A percentile compares a stretch with the other conserved stretches of the same genome.
Conservation (phyloP, 2,329 filamentous ascomycete species). For the Ophiocordyceps polyrhachis-furcata region DNA sequence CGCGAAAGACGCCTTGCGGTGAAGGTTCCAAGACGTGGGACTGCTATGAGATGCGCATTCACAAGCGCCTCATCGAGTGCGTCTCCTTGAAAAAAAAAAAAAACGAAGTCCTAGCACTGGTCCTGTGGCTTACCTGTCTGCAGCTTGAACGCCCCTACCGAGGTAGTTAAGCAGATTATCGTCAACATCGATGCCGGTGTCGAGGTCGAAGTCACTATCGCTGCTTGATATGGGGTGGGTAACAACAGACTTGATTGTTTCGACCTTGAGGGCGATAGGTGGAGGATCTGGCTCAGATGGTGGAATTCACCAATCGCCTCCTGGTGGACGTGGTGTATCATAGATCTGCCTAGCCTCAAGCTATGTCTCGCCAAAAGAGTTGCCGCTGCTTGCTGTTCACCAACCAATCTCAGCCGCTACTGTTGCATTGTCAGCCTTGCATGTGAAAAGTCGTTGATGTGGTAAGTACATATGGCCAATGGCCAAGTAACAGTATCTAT, state of each 20-base stretch:
- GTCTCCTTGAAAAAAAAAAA: conserved; percentile 13
- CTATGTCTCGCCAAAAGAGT: too few species aligned
- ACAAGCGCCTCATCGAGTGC: conserved; percentile 93
- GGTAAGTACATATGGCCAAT: too few species aligned
- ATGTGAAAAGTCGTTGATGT: too few species aligned
- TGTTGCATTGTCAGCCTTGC: too few species aligned
- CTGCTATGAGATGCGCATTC: conserved; percentile 95
- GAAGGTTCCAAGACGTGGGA: conserved; percentile 99
- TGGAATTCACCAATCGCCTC: neutral
- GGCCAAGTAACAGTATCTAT: too few species aligned
- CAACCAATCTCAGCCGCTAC: too few species aligned
- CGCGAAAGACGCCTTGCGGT: conserved; percentile 98
- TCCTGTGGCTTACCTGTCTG: neutral
- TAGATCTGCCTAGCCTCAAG: neutral
- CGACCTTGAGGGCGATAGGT: neutral
- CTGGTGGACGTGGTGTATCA: neutral
- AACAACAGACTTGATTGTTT: neutral
- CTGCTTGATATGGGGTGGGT: conserved; percentile 39
- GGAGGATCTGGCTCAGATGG: neutral
- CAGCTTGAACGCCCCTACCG: conserved; percentile 86
- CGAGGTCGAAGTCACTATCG: conserved; percentile 85
- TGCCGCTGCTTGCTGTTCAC: too few species aligned
- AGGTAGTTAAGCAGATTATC: conserved; percentile 94
- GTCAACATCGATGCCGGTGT: conserved; percentile 91
- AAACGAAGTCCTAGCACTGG: neutral